phyloP scores from a whole-genome alignment of 768 basidiomycete species.

The Lactifluus hygrophoroides region DNA sequence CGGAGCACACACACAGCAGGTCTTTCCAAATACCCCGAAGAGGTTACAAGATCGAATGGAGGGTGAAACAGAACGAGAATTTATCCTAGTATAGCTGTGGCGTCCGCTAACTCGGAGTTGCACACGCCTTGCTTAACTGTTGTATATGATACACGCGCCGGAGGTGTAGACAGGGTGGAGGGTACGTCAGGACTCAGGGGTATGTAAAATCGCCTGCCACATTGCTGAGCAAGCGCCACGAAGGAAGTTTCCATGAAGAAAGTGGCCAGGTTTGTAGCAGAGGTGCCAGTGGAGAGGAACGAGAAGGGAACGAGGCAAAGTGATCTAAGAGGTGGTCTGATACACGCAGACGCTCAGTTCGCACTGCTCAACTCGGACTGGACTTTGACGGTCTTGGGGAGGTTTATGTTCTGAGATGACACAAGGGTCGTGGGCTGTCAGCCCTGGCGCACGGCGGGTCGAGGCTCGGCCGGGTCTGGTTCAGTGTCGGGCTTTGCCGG shows the following conservation, averaged over 20 bases:
- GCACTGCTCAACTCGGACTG: not conserved
- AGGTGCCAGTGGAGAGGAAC: not conserved
- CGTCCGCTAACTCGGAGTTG: not conserved
- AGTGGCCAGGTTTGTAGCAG: not conserved
- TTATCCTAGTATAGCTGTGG: constrained; percentile 1
- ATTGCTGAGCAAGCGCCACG: not conserved
- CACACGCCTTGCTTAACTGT: not conserved
- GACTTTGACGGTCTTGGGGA: not conserved
- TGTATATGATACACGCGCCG: not conserved
- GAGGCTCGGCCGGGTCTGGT: too few relatives aligned
- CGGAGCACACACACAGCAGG: not conserved
- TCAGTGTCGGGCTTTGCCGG: not conserved
- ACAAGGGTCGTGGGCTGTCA: too few relatives aligned
- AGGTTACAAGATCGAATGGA: not conserved
- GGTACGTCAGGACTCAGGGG: constrained; percentile 8
- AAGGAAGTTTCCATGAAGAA: not conserved
- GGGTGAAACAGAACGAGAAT: not conserved
- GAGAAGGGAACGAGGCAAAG: constrained; percentile 2
- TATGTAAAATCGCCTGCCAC: not conserved
- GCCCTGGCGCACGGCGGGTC: not conserved
- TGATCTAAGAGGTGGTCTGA: not conserved
- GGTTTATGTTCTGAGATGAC: too few relatives aligned
- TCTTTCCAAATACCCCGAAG: not conserved
- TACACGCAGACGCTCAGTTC: not conserved
- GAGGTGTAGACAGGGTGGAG: constrained; percentile 8